phyloP scores from a whole-genome alignment of 495 filamentous ascomycete genomes.

The Stereocaulon alpinum region DNA sequence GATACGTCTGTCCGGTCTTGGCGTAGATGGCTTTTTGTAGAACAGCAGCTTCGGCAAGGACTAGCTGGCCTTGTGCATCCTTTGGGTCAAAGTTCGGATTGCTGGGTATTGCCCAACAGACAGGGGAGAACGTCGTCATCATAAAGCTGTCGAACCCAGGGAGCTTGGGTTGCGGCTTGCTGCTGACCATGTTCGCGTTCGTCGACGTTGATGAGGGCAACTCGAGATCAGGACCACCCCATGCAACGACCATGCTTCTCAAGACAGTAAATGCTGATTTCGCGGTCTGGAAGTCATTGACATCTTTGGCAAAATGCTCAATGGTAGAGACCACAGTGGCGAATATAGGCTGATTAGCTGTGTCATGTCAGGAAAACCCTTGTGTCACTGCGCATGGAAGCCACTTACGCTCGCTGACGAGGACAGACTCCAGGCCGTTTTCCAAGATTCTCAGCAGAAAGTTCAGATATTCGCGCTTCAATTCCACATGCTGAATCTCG shows the following conservation, averaged over 20 bases:
- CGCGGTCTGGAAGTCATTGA: constrained; percentile 63
- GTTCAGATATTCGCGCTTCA: constrained; percentile 85
- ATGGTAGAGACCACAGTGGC: constrained; percentile 75
- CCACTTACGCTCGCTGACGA: constrained; percentile 63
- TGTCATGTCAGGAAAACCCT: constrained; percentile 8
- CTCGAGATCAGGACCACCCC: constrained; percentile 73
- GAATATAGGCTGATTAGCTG: constrained; percentile 77
- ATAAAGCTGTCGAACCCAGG: constrained; percentile 91
- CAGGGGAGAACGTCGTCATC: constrained; percentile 73
- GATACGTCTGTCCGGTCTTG: constrained; percentile 64
- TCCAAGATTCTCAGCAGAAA: constrained; percentile 80
- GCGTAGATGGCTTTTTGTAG: constrained; percentile 79
- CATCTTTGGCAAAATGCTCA: constrained; percentile 69
- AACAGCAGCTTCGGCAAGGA: constrained; percentile 71
- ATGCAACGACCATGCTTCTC: constrained; percentile 62
- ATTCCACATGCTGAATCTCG: constrained; percentile 81
- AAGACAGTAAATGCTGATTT: constrained; percentile 79
- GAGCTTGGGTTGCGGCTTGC: constrained; percentile 43
- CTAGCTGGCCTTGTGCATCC: constrained; percentile 76
- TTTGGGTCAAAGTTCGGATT: constrained; percentile 65
- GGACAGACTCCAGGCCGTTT: constrained; percentile 78
- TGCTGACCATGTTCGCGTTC: constrained; percentile 23
- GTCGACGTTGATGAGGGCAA: constrained; percentile 34
- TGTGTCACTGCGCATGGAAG: background rate
- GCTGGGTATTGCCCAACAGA: constrained; percentile 76